Base-by-base conservation (phyloP, 495 filamentous ascomycete genomes). In the Letharia lupina region DNA sequence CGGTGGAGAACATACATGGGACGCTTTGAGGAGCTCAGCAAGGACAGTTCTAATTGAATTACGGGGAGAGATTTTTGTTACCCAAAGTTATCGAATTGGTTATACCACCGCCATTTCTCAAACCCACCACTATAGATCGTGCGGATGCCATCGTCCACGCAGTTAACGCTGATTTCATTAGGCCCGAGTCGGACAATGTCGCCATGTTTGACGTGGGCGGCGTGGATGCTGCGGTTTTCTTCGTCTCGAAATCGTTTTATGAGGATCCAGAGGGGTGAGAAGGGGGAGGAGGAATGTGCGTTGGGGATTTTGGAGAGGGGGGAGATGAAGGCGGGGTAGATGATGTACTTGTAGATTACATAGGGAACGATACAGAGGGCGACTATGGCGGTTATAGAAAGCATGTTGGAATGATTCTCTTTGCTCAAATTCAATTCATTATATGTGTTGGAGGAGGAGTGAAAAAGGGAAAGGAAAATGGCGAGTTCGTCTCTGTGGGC, bases 21-120 rank as follows among this genome's bases (percentile, higher is more conserved):
- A 78, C 79, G 45, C 64, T 66, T 56, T n/a, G 44, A 56, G 4
- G 15, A 20, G 6, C 0, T 66, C 59, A 61, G 58, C 40, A 31
- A 28, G 8, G n/a, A 31, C 1, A 75, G 80, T 35, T 65, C 61
- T 28, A 20, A 10, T 23, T 45, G n/a, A 40, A 58, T 37, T 40
- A 12, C 16, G 57, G 18, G 9, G 62, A 44, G 28, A 48, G n/a
- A 16, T 45, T 59, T 9, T 45, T 48, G 7, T 65, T 72, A 67
- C 62, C 72, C 64, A 64, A 60, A 73, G n/a, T 68, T 64, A 9
- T 52, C 48, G 50, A 73, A 72, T 23, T 78, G 18, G 44, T 69
- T 15, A 77, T 91, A 93, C 88, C 87, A 93, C 35, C 80, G 77
- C 71, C 86, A 82, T 69, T 93, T 93, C 71, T 89, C 88, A 70